Conservation (phyloP, 192 early-diverging fungal genomes). For the Linnemannia exigua region DNA sequence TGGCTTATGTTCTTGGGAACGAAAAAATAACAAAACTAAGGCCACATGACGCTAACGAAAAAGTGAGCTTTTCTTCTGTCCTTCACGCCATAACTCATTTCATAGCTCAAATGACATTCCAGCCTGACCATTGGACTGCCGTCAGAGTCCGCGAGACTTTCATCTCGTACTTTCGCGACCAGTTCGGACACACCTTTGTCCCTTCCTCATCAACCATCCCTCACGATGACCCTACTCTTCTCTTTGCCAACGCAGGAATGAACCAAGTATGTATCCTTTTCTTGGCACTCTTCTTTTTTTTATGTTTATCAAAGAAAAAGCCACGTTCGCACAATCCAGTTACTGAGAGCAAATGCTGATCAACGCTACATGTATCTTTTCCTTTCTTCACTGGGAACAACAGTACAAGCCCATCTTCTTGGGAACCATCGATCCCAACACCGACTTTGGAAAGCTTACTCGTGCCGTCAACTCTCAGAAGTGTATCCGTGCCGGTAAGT, state of each 20-base stretch:
- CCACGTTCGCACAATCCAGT: background rate
- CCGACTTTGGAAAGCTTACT: slow-evolving; percentile 90
- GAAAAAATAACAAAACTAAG: background rate
- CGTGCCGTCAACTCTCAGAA: slow-evolving; percentile 98
- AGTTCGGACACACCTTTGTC: slow-evolving; percentile 80
- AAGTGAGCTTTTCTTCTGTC: background rate
- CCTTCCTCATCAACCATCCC: slow-evolving; percentile 95
- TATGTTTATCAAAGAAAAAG: background rate
- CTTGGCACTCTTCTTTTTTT: background rate
- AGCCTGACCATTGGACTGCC: slow-evolving; percentile 78
- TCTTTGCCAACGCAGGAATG: slow-evolving; percentile 98
- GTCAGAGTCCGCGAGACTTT: slow-evolving; percentile 88
- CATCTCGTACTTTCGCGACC: slow-evolving; percentile 86
- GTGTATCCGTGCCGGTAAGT: slow-evolving; percentile 96
- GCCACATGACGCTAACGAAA: background rate
- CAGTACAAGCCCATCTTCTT: slow-evolving; percentile 98
- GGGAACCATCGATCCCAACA: slow-evolving; percentile 95
- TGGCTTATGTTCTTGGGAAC: background rate
- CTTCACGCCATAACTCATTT: background rate
- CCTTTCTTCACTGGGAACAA: background rate
- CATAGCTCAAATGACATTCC: slow-evolving; percentile 43
- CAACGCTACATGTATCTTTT: background rate
- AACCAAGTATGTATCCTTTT: slow-evolving; percentile 76
- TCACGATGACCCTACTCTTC: slow-evolving; percentile 94
- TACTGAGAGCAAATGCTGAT: background rate